These are phyloP conservation scores for Penicillium arizonense DNA, from an alignment of 495 filamentous ascomycete species.

Conservation along the genomic window DNA sequence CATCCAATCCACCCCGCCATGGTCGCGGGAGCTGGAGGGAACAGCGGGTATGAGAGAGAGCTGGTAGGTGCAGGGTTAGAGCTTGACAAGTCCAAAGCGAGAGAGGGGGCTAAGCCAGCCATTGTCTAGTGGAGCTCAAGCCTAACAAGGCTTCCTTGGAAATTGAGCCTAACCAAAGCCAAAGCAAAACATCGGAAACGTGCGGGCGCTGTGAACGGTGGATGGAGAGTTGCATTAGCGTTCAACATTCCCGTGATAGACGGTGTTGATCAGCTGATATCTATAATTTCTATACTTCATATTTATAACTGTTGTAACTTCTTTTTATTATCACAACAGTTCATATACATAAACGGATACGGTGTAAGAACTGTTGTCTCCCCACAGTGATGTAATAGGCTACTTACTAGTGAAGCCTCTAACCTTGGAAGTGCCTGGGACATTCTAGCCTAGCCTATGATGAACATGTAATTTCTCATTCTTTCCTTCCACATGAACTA, in stretches of 20 bases:
- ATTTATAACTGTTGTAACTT: too few relatives aligned
- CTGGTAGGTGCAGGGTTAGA: conserved; percentile 20
- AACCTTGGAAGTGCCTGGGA: too few relatives aligned
- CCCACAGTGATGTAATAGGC: conserved; percentile 5
- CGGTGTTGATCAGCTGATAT: background rate
- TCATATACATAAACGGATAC: too few relatives aligned
- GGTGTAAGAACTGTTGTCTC: background rate
- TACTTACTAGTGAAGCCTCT: background rate
- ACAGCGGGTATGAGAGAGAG: conserved; percentile 26
- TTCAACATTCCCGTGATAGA: background rate
- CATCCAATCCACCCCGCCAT: conserved; percentile 47
- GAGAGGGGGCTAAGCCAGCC: conserved; percentile 22
- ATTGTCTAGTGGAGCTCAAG: conserved; percentile 3
- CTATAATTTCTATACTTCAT: background rate
- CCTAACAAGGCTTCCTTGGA: too few relatives aligned
- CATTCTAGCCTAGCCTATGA: too few relatives aligned
- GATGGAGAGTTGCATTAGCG: conserved; percentile 11
- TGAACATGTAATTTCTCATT: too few relatives aligned
- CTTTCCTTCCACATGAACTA: too few relatives aligned
- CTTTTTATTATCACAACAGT: too few relatives aligned
- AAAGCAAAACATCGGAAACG: conserved; percentile 18
- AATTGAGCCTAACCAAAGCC: conserved; percentile 5
- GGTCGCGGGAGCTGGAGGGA: conserved; percentile 33
- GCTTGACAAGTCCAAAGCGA: conserved; percentile 20
- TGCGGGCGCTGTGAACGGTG: conserved; percentile 23